Evolutionary conservation across 805 yeast species (phyloP), one percentile per base, ranked within the genome.

Genomic region (Candida coleopterorum): DNA sequence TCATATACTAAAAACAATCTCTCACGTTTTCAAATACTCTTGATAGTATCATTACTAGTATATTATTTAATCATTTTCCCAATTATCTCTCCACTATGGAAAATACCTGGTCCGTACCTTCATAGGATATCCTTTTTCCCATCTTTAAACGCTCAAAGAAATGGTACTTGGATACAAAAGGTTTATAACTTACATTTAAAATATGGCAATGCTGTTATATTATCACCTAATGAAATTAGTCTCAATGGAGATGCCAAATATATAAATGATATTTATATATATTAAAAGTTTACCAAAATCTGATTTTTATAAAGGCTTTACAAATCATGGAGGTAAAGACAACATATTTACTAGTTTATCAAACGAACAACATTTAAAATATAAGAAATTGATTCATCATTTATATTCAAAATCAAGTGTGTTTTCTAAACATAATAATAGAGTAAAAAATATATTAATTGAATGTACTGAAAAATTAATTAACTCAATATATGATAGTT

Each of bases 161-260:
- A 68, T 42, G 58, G 60, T 22, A 62, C 58, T 25, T 65, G 71
- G 70, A 52, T 62, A 12, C 27, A 42, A 14, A 43, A 40, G 6
- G 72, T 80, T 3, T 72, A 77, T 38, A 26, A 50, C 3, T 56
- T 80, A 39, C 89, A 82, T 47, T 32, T 51, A 31, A 52, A 59
- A 39, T 79, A 79, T 46, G 89, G 88, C 1, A 71, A 80, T 6
- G 74, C 81, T 3, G 77, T 82, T 4, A 61, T 82, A 16, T 55
- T 82, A 10, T 68, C 77, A 1, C 87, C 88, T 2, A 56, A 60
- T 17, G 87, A 80, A 45, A 61, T 82, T 14, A 77, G 82, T 34
- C 69, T 81, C 30, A 64, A 74, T 30, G 71, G 67, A 1, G 76
- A 79, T 35, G 49, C 66, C 4, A 66, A 65, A 32, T 72, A 62